Conservation (phyloP, 441 rosid species). For the Gossypium schwendimanii region DNA sequence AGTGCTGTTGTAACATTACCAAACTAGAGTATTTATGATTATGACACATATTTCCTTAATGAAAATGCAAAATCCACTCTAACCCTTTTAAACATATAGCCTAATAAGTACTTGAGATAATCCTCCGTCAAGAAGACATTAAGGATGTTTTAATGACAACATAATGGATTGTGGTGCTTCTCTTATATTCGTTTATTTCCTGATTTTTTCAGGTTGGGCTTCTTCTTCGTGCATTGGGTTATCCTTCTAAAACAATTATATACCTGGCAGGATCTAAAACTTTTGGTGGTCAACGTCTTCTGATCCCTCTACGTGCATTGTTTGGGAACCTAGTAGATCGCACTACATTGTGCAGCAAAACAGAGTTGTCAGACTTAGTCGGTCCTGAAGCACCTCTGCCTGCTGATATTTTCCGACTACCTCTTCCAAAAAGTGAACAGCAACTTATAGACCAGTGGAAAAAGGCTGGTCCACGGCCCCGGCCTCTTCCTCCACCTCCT, state of each 20-base stretch:
- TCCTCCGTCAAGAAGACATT: neutral
- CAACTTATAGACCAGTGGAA: conserved; percentile 83
- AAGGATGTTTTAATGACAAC: neutral
- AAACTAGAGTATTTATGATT: neutral
- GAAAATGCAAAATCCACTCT: neutral
- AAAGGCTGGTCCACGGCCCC: conserved; percentile 91
- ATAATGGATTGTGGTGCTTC: neutral
- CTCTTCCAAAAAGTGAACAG: conserved; percentile 57
- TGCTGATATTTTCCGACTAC: conserved; percentile 35
- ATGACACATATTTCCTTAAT: neutral
- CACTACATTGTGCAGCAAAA: conserved; percentile 63
- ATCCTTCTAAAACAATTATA: conserved; percentile 68
- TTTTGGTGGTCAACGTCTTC: conserved; percentile 90
- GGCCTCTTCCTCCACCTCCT: conserved; percentile 99
- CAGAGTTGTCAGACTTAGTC: conserved; percentile 63
- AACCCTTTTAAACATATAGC: neutral
- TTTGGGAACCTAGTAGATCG: conserved; percentile 70
- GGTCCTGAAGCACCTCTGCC: conserved; percentile 82
- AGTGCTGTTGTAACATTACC: neutral
- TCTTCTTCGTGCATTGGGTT: conserved; percentile 85
- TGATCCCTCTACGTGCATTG: conserved; percentile 90
- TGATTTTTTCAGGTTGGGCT: conserved; percentile 73
- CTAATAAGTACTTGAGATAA: neutral
- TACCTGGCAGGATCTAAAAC: conserved; percentile 89
- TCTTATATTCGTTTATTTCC: conserved; percentile 9